Percentiles rank a stretch among this genome's conserved stretches.
These are phyloP conservation scores for Mucor sp. DNA, from an alignment of 371 early-diverging fungal species.

Conservation along the genomic window DNA sequence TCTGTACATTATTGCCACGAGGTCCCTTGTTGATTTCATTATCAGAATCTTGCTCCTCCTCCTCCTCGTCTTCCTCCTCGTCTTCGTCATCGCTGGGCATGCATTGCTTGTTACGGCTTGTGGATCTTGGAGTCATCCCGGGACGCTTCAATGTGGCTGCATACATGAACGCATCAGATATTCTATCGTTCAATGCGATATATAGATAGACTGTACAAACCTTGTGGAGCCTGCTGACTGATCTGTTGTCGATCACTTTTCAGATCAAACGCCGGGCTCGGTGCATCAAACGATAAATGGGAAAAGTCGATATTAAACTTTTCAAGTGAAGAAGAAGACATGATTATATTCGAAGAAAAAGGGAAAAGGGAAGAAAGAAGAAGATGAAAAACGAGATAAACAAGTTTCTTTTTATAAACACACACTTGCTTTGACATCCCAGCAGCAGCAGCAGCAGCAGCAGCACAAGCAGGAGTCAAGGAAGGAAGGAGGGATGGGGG, in stretches of 20 bases:
- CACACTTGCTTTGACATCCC: neutral
- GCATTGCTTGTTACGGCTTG: constrained; percentile 38
- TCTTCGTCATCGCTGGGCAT: constrained; percentile 52
- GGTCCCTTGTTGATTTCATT: neutral
- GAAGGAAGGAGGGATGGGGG: neutral
- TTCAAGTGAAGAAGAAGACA: neutral
- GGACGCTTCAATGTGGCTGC: neutral
- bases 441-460: neutral
- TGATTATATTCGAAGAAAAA: neutral
- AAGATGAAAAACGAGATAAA: neutral
- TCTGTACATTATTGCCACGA: neutral
- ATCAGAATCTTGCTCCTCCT: neutral
- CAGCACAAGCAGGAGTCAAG: neutral
- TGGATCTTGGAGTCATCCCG: constrained; percentile 1
- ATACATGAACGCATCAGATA: neutral
- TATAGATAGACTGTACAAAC: neutral
- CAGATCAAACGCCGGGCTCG: neutral
- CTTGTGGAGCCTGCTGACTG: neutral
- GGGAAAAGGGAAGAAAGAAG: neutral
- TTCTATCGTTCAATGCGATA: neutral
- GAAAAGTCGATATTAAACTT: constrained; percentile 1
- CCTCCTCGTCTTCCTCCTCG: constrained; percentile 24
- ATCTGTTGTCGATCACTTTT: neutral
- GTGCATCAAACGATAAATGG: constrained; percentile 6
- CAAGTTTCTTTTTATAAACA: neutral